phyloP scores from a whole-genome alignment of 2,329 filamentous ascomycete genomes.

The Pseudonectria buxi region DNA sequence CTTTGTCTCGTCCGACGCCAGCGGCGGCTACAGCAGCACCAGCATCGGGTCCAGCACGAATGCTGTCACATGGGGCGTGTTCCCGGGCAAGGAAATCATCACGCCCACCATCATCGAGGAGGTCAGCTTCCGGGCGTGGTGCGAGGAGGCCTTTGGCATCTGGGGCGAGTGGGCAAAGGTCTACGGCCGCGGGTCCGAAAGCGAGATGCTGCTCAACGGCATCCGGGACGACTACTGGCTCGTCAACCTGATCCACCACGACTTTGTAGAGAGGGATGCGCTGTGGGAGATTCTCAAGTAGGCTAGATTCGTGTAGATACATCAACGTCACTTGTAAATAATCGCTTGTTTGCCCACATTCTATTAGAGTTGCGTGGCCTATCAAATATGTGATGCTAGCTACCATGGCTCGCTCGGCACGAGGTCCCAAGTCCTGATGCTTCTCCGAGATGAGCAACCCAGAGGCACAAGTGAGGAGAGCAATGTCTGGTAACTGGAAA shows the following conservation, averaged over 20 bases:
- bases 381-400: no score
- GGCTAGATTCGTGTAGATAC: slow-evolving; percentile 4
- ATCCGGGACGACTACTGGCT: slow-evolving; percentile 71
- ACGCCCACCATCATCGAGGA: slow-evolving; percentile 96
- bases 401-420: no score
- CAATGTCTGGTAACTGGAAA: no score
- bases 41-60: slow-evolving; percentile 59
- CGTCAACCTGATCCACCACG: slow-evolving; percentile 84
- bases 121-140: slow-evolving; percentile 88
- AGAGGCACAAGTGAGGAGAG: no score
- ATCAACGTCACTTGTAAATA: slow-evolving; percentile 28
- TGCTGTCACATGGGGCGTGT: slow-evolving; percentile 94
- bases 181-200: slow-evolving; percentile 68
- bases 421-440: no score
- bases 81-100: slow-evolving; percentile 91
- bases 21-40: slow-evolving; percentile 26
- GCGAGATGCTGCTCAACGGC: slow-evolving; percentile 62
- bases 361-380: no score
- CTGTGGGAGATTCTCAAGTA: slow-evolving; percentile 62
- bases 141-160: slow-evolving; percentile 91
- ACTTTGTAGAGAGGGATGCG: slow-evolving; percentile 63
- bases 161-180: slow-evolving; percentile 91
- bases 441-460: no score
- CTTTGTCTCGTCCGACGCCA: slow-evolving; percentile 63
- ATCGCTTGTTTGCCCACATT: not conserved